Conservation (phyloP, 2,329 filamentous ascomycete species). For the Cercospora zeina region DNA sequence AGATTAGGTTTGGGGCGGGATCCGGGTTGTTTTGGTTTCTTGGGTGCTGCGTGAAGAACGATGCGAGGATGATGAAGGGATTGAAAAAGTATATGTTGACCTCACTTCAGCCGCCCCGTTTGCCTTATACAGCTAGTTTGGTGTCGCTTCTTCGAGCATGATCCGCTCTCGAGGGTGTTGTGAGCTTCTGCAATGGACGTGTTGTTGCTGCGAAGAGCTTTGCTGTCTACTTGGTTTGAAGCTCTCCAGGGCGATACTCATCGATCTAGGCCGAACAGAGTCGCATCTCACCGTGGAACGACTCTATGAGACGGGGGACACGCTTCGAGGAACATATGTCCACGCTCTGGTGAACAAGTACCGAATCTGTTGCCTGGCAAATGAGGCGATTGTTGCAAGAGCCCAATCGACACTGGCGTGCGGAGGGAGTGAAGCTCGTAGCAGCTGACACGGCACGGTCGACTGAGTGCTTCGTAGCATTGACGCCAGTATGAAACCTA, state of each 20-base stretch:
- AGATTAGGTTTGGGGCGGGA: not conserved
- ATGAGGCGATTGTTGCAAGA: not conserved
- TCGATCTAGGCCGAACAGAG: not conserved
- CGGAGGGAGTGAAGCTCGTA: not conserved
- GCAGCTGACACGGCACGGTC: constrained; percentile 4
- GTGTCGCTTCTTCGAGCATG: not conserved
- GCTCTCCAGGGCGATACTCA: not conserved
- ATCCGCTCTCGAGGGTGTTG: not conserved
- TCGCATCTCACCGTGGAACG: not conserved
- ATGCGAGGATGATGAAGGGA: not conserved
- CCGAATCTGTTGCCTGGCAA: not conserved
- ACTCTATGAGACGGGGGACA: not conserved
- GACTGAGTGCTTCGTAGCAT: constrained; percentile 1
- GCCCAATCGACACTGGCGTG: not conserved
- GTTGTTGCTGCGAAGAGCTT: not conserved
- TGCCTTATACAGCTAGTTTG: not conserved
- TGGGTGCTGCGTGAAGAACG: not conserved
- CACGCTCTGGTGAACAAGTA: not conserved
- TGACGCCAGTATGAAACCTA: constrained; percentile 1
- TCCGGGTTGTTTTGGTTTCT: not conserved
- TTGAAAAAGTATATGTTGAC: constrained; percentile 1
- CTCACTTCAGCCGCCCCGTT: constrained; percentile 2
- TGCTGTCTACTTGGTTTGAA: not conserved
- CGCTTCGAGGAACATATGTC: not conserved
- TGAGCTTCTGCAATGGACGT: not conserved